Conservation (phyloP, 441 rosid genomes). For the Brassica balearica region DNA sequence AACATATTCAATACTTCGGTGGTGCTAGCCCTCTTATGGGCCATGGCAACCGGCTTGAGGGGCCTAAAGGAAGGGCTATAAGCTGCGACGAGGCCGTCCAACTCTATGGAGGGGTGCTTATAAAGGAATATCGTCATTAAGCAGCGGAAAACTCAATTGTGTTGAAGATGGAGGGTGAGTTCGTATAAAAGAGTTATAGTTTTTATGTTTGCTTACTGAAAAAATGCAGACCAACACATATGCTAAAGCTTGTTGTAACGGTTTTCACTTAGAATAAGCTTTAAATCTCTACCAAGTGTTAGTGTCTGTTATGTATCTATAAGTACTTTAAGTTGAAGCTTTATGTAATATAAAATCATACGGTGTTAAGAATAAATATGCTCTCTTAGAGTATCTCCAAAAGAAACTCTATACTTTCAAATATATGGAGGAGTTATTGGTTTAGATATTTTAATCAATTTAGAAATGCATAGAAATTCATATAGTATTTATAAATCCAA, state of each 20-base stretch:
- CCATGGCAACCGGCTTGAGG: conserved; percentile 16
- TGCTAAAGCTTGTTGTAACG: conserved; percentile 30
- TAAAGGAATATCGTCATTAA: conserved; percentile 37
- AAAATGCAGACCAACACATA: conserved; percentile 35
- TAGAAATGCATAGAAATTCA: no score
- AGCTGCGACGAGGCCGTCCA: conserved; percentile 39
- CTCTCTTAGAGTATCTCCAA: neutral
- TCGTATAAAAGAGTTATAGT: conserved; percentile 25
- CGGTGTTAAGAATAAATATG: neutral
- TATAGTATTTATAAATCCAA: no score
- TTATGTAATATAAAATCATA: conserved; percentile 32
- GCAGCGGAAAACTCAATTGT: conserved; percentile 11
- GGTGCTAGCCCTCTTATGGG: conserved; percentile 19
- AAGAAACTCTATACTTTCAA: no score
- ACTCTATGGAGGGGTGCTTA: conserved; percentile 44
- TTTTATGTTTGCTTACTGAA: conserved; percentile 9
- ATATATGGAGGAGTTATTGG: no score
- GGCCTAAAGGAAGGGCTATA: conserved; percentile 25
- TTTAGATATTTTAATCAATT: no score
- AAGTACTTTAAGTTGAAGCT: conserved; percentile 25
- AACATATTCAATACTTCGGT: conserved; percentile 21
- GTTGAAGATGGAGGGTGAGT: conserved; percentile 21
- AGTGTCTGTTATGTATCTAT: conserved; percentile 30
- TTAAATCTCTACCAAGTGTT: conserved; percentile 34
- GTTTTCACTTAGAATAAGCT: conserved; percentile 29